Evolutionary conservation across 176 grass and related monocot genomes (phyloP).

Genomic region (Saccharum spontaneum): DNA sequence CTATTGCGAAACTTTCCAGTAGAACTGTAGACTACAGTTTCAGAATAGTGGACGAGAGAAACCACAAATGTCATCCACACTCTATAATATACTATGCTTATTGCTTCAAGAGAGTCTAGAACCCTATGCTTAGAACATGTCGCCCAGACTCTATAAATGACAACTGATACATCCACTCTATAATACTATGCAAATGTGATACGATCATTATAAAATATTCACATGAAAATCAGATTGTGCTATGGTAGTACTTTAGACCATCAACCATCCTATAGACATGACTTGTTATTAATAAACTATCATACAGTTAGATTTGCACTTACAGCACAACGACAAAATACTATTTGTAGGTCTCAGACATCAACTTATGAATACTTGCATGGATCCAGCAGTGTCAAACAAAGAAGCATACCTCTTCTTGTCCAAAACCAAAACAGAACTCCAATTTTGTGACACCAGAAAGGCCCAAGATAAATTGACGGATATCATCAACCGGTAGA

Average conservation of each 20-base stretch:
- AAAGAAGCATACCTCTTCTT: slow-evolving; percentile 21
- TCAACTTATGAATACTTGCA: neutral
- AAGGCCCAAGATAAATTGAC: neutral
- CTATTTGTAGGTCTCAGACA: neutral
- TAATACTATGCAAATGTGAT: neutral
- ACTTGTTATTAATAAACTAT: neutral
- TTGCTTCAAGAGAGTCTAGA: neutral
- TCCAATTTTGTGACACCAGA: slow-evolving; percentile 20
- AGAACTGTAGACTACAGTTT: neutral
- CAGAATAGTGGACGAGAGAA: neutral
- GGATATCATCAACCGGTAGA: neutral
- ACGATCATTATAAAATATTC: neutral
- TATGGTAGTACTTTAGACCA: neutral
- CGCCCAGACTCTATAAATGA: neutral
- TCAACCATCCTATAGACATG: neutral
- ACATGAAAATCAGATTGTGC: neutral
- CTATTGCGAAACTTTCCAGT: neutral
- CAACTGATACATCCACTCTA: neutral
- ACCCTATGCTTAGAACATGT: neutral
- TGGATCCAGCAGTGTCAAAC: neutral
- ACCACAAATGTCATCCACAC: neutral
- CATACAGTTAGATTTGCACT: neutral
- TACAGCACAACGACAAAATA: neutral
- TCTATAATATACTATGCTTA: neutral
- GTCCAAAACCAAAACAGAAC: neutral